Base-by-base conservation (phyloP, 805 yeast species). In the Peterozyma xylosa region DNA sequence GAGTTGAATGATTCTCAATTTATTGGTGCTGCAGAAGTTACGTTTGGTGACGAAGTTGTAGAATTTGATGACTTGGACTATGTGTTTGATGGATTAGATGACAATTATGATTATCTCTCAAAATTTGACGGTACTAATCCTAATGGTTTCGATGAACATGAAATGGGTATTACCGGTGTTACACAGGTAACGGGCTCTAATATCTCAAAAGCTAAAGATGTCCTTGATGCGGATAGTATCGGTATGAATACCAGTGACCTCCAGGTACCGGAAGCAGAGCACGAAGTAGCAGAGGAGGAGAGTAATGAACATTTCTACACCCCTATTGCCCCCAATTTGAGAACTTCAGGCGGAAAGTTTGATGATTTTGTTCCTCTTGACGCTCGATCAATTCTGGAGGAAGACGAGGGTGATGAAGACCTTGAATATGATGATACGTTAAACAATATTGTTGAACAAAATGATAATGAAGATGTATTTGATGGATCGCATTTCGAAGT, bases 391-490 rank as follows among this genome's bases (percentile, higher is more conserved):
- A 21, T 14, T 21, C 18, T 15, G 18, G 32, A 29, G 13, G 17
- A 21, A n/a, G 7, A 32, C 7, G 33, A 21, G 9, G 7, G 27
- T 3, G 18, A 15, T 6, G 42, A 36, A 3, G 39, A 30, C 9
- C 21, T 43, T n/a, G 39, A 33, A 15, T 43, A 39, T 32, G 46
- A 36, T 35, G 39, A 29, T 17, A 10, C 33, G 3, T 39, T 35
- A 9, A 21, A 29, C 17, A 15, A 30, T 9, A 3, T 27, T 6
- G 42, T 14, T 18, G 34, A 7, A 21, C 27, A 21, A 7, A 7
- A 21, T 21, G 27, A 21, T 21, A 21, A 21, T 21, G 40, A 37
- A 6, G 40, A 42, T 16, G 32, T 30, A 15, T 36, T 37, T 14
- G 41, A 33, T 11, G 29, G 21, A 27, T 42, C 38, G 16, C 37